Base-by-base conservation (phyloP, 192 early-diverging fungal genomes). In the Cetraspora pellucida region DNA sequence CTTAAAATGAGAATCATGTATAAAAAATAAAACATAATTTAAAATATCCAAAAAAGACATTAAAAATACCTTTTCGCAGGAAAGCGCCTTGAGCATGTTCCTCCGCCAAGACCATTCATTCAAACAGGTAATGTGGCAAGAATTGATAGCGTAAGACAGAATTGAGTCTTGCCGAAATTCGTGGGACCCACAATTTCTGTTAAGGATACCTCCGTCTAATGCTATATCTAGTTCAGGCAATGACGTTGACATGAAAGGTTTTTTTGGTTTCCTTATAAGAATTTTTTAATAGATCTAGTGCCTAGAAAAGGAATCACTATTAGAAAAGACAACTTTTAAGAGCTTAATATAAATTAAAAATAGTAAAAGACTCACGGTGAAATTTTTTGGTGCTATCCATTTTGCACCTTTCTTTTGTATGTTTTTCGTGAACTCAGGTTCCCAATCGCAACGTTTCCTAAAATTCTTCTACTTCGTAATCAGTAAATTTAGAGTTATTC, bases 101-200 rank as follows among this genome's bases (percentile, higher is more conserved):
- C 61, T 45, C 74, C 74, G 46, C 25, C 74, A 30, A 75, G 54
- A 23, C 74, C 74, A 47, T 28, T n/a, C n/a, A n/a, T n/a, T n/a
- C n/a, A n/a, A n/a, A n/a, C n/a, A n/a, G n/a, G n/a, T n/a, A n/a
- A n/a, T n/a, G n/a, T n/a, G n/a, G n/a, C n/a, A n/a, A n/a, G n/a
- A n/a, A n/a, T n/a, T n/a, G n/a, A n/a, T n/a, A n/a, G n/a, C n/a
- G 60, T 49, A 16, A 75, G 23, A 50, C 74, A 75, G 19, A 75
- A 64, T 30, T 75, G n/a, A n/a, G n/a, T n/a, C n/a, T n/a, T n/a
- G n/a, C n/a, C n/a, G 74, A 30, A 75, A 11, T 30, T 30, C 23
- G 74, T 14, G 8, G 74, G 58, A n/a, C n/a, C 1, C 74, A 59
- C 74, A 49, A 75, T 23, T 64, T 75, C 74, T 19, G 74, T 75